Evolutionary conservation across 805 yeast genomes (phyloP).

Genomic region (Schizosaccharomyces cryophilus): DNA sequence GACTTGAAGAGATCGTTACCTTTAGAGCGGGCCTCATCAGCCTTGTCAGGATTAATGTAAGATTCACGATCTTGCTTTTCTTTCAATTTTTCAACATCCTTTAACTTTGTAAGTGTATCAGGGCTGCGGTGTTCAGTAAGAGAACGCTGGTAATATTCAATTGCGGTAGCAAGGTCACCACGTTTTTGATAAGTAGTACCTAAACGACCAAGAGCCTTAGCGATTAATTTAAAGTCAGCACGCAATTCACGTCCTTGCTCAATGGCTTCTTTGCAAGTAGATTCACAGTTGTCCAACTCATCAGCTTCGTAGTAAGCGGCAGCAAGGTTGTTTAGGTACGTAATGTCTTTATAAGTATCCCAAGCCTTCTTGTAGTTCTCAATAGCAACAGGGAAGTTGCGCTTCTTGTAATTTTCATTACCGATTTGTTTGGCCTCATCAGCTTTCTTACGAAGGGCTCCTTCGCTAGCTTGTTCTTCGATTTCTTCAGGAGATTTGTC

Average conservation of each 20-base stretch:
- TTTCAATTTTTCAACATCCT: slow-evolving; percentile 65
- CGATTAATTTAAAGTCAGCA: slow-evolving; percentile 76
- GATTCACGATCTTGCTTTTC: slow-evolving; percentile 54
- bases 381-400: slow-evolving; percentile 82
- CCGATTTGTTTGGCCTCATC: slow-evolving; percentile 55
- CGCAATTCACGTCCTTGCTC: slow-evolving; percentile 74
- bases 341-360: slow-evolving; percentile 57
- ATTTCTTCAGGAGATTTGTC: slow-evolving; percentile 15
- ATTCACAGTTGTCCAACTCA: slow-evolving; percentile 63
- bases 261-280: slow-evolving; percentile 58
- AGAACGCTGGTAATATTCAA: slow-evolving; percentile 61
- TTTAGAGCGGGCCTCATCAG: slow-evolving; percentile 79
- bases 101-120: slow-evolving; percentile 65
- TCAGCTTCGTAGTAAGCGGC: slow-evolving; percentile 96
- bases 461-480: slow-evolving; percentile 14
- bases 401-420: slow-evolving; percentile 61
- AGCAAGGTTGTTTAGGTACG: slow-evolving; percentile 84
- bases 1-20: slow-evolving; percentile 77
- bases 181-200: slow-evolving; percentile 62
- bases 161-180: slow-evolving; percentile 49
- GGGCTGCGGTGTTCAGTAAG: slow-evolving; percentile 95
- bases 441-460: slow-evolving; percentile 14
- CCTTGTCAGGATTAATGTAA: slow-evolving; percentile 72
- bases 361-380: slow-evolving; percentile 67
- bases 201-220: slow-evolving; percentile 79